Evolutionary conservation across 192 early-diverging fungal species (phyloP), one percentile per base, ranked within the genome.

Genomic region (Borealophlyctis nickersoniae): DNA sequence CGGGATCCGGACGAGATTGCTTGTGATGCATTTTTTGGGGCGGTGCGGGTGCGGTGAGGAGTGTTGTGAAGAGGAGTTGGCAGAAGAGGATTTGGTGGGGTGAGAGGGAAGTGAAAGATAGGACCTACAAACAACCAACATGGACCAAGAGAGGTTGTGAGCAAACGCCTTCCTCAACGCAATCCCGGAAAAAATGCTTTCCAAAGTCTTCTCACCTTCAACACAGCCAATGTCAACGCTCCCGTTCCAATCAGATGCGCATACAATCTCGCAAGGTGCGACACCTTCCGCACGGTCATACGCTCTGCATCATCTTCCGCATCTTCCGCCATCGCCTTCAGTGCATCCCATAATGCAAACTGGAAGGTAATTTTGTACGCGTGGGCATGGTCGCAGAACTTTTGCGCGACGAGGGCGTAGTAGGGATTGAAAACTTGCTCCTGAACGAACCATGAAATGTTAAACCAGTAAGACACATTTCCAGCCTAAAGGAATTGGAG

Each of bases 271-370:
- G 89, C 92, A 39, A 89, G 32, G 69, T 96, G 91, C 63, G 91
- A 87, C 9, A 93, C 83, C 34, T 83, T 81, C 28, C 89, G 77
- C 36, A 95, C 58, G 3, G 70, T 75, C n/a, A 75, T 71, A 29
- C 74, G 75, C 1, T 74, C 51, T 13, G 64, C 59, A 23, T 71
- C 75, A 52, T 92, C 91, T 29, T 89, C 91, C 23, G 73, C 69
- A n/a, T 62, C 61, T 11, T 74, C 79, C 28, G 86, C 91, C 70
- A 91, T 78, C 54, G 86, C 89, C 54, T 96, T 86, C 58, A 99
- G 67, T 65, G 91, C 84, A 74, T 99, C 96, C 96, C 96, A 99
- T 39, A 99, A 79, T 16, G 87, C 85, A 71, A 90, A 99, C 81
- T 95, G 92, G 68, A 93, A 87, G 3, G 96, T 99, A 60, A 97